Base-by-base conservation (phyloP, 2,329 filamentous ascomycete species). In the Microthyrium microscopicum region DNA sequence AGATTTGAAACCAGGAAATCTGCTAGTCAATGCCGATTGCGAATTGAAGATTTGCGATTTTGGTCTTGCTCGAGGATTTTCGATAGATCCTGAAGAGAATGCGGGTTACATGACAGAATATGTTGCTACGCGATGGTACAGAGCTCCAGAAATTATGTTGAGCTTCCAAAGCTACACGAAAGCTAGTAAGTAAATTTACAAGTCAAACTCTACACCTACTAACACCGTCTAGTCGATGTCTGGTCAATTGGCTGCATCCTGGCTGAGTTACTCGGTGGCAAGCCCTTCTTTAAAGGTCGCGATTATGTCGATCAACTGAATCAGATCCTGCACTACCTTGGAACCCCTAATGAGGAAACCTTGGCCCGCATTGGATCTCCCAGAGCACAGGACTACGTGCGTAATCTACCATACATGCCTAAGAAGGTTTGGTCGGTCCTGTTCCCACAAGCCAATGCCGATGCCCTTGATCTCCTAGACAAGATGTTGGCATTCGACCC, bases 81-180 rank as follows among this genome's bases (percentile, higher is more conserved):
- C 85, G 3, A 76, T 93, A 50, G 87, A 95, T 45, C 89, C 89
- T 1, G 83, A 98, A 56, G 87, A 98, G 61, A 95, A 95, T 54
- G 89, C 89, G 13, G 89, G 89, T 16, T 98, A 95, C 60, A 95
- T 98, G 89, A 98, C 89, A 8, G 89, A 98, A 60, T 98, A 98
- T 51, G 89, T 98, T 36, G 89, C 89, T 32, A 98, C 89, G 33
- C 72, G 89, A 62, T 98, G 89, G 89, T 98, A 98, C 58, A 78
- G 89, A 60, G 89, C 89, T 3, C 89, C 89, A 4, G 89, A 98
- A 58, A 98, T 98, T 47, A 98, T 98, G 89, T 64, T 98, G 57
- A 94, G 84, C 64, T 98, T 98, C 72, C 87, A 95, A 60, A 94
- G 84, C 64, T 98, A 98, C 60, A 98, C 89, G 49, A 98, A 98